Evolutionary conservation across 1,139 yeast genomes (phyloP).

Genomic region (Nematodospora anomalae): DNA sequence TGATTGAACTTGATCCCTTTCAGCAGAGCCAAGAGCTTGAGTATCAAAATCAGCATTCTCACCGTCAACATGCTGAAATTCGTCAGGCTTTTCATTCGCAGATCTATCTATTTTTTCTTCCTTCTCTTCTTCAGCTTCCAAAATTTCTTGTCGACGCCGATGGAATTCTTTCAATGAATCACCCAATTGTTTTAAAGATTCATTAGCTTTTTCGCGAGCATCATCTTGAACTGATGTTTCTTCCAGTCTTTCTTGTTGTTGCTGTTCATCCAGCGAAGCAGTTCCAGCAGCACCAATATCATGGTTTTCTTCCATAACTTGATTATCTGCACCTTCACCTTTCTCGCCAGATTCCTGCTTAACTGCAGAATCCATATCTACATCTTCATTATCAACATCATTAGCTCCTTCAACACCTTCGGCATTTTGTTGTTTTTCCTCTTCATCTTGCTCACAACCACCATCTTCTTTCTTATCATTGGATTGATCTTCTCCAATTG

Average conservation of each 20-base stretch:
- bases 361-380: conserved; percentile 65
- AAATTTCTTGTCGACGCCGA: conserved; percentile 84
- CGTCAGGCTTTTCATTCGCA: conserved; percentile 74
- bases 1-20: conserved; percentile 72
- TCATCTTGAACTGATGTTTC: conserved; percentile 46
- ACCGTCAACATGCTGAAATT: conserved; percentile 89
- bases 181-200: conserved; percentile 83
- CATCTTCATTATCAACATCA: conserved; percentile 53
- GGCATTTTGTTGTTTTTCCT: conserved; percentile 27
- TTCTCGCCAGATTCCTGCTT: conserved; percentile 70
- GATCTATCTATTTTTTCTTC: conserved; percentile 34
- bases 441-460: conserved; percentile 28
- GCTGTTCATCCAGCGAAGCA: conserved; percentile 49
- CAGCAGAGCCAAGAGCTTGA: conserved; percentile 92
- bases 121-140: conserved; percentile 53
- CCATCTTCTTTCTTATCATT: conserved; percentile 24
- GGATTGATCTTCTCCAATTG: conserved; percentile 22
- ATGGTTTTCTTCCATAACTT: conserved; percentile 63
- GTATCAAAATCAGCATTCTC: conserved; percentile 73
- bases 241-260: conserved; percentile 27
- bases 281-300: conserved; percentile 70
- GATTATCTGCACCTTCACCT: conserved; percentile 78
- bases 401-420: conserved; percentile 52
- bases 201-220: conserved; percentile 72
- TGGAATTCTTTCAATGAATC: conserved; percentile 90